Evolutionary conservation across 108 stramenopile genomes (phyloP).

Genomic region (Mediolabrus comicus): DNA sequence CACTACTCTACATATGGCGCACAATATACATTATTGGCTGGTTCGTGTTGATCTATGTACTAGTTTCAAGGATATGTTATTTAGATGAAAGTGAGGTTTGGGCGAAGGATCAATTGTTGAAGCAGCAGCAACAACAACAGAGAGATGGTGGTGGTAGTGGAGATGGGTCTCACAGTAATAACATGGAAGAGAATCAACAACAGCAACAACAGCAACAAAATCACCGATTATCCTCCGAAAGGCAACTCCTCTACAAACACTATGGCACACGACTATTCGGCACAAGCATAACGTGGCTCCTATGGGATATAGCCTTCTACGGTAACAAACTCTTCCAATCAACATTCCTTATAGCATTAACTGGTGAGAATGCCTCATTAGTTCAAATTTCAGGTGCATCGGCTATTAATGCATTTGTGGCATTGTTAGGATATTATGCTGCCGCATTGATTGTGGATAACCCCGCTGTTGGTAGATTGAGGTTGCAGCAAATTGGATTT

Average conservation of each 20-base stretch:
- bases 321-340: constrained; percentile 82
- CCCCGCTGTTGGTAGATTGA: constrained; percentile 52
- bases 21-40: constrained; percentile 56
- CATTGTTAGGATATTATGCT: constrained; percentile 69
- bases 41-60: constrained; percentile 48
- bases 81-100: constrained; percentile 64
- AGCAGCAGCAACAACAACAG: neutral
- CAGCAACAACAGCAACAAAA: neutral
- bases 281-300: constrained; percentile 57
- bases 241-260: constrained; percentile 35
- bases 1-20: constrained; percentile 58
- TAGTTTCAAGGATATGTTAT: constrained; percentile 43
- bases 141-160: neutral
- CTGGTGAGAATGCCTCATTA: constrained; percentile 52
- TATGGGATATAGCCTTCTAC: constrained; percentile 82
- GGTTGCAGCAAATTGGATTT: constrained; percentile 65
- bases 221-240: constrained; percentile 1
- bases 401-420: constrained; percentile 67
- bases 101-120: constrained; percentile 17
- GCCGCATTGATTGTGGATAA: constrained; percentile 68
- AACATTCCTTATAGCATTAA: constrained; percentile 56
- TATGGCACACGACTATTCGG: constrained; percentile 73
- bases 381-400: constrained; percentile 52
- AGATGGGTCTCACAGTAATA: neutral
- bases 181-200: neutral